Percentiles rank a stretch among this genome's conserved stretches.
Conservation (phyloP, 1,139 yeast species). For the Waltiozyma sp. region DNA sequence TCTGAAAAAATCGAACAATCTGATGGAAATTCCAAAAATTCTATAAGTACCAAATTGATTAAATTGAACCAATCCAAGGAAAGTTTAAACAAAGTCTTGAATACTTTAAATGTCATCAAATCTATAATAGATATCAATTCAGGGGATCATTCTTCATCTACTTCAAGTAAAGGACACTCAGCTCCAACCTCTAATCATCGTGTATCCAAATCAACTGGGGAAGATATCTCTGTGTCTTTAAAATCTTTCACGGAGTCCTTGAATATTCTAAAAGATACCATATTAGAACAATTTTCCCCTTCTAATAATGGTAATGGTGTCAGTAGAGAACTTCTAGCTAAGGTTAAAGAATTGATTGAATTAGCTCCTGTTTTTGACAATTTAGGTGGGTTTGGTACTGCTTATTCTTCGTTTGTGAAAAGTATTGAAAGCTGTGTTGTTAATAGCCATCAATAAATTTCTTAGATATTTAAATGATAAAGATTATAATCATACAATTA, state of each 20-base stretch:
- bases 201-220: not conserved
- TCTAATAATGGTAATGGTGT: slow-evolving; percentile 19
- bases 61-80: slow-evolving; percentile 33
- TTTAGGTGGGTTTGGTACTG: slow-evolving; percentile 35
- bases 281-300: slow-evolving; percentile 26
- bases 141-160: not conserved
- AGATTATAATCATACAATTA: too few relatives aligned
- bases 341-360: slow-evolving; percentile 34
- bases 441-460: slow-evolving; percentile 19
- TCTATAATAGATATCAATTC: slow-evolving; percentile 21
- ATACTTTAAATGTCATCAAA: slow-evolving; percentile 32
- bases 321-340: slow-evolving; percentile 24
- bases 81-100: slow-evolving; percentile 34
- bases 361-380: slow-evolving; percentile 42
- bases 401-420: slow-evolving; percentile 34
- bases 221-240: slow-evolving; percentile 16
- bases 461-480: slow-evolving; percentile 21
- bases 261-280: slow-evolving; percentile 30
- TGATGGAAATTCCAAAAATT: slow-evolving; percentile 2
- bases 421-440: slow-evolving; percentile 20
- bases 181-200: slow-evolving; percentile 15
- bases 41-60: slow-evolving; percentile 26
- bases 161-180: not conserved
- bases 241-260: slow-evolving; percentile 31
- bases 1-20: slow-evolving; percentile 5